Conservation (phyloP, 1,139 yeast genomes). For the Blastobotrys elegans region DNA sequence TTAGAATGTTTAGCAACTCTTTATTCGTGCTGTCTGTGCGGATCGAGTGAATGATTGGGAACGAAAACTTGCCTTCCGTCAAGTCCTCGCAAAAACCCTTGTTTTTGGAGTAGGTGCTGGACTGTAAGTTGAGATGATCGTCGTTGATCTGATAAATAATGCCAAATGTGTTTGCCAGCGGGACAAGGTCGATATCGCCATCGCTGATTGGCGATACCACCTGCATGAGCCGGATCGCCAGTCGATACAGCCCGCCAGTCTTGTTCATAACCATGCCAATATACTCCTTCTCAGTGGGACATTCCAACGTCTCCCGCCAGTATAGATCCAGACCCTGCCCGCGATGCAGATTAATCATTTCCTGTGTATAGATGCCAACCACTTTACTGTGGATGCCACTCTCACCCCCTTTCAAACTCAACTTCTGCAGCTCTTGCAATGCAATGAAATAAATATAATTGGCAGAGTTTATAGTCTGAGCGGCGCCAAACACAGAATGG, state of each 20-base stretch:
- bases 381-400: constrained; percentile 19
- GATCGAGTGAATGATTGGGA: constrained; percentile 72
- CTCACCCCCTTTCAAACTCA: constrained; percentile 17
- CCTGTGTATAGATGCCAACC: constrained; percentile 39
- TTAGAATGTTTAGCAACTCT: constrained; percentile 40
- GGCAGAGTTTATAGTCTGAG: constrained; percentile 77
- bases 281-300: constrained; percentile 70
- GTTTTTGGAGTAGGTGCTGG: constrained; percentile 48
- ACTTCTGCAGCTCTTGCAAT: constrained; percentile 43
- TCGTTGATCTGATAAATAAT: constrained; percentile 79
- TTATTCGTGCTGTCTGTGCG: constrained; percentile 35
- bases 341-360: constrained; percentile 70
- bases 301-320: constrained; percentile 67
- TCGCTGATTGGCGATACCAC: constrained; percentile 24
- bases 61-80: constrained; percentile 82
- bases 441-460: constrained; percentile 79
- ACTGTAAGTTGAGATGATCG: constrained; percentile 64
- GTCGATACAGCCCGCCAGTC: constrained; percentile 81
- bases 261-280: constrained; percentile 78
- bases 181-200: constrained; percentile 39
- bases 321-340: constrained; percentile 88
- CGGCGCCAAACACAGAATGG: constrained; percentile 68
- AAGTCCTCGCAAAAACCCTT: constrained; percentile 87
- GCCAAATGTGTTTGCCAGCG: constrained; percentile 75
- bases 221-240: constrained; percentile 63